These are phyloP conservation scores for Arthrobotrys megalospora DNA, from an alignment of 2,329 filamentous ascomycete genomes.

Conservation along the genomic window DNA sequence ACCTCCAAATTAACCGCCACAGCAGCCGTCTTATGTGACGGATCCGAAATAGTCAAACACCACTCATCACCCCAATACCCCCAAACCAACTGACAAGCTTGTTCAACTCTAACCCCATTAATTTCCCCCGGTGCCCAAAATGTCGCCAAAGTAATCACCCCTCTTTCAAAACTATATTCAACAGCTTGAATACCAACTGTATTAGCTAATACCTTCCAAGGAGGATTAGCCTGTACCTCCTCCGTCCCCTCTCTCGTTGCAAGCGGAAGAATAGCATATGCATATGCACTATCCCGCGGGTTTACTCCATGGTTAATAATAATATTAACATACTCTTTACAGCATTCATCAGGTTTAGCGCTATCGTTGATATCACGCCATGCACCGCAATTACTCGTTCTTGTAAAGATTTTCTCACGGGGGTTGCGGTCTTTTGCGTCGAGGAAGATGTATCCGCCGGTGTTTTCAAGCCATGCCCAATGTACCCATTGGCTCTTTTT, in stretches of 20 bases:
- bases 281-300: constrained; percentile 31
- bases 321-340: constrained; percentile 48
- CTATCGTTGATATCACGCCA: constrained; percentile 39
- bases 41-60: constrained; percentile 43
- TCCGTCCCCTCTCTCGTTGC: constrained; percentile 33
- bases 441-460: constrained; percentile 58
- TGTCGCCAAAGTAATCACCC: constrained; percentile 43
- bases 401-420: constrained; percentile 13
- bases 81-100: constrained; percentile 44
- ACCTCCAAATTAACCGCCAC: constrained; percentile 20
- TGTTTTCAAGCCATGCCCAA: constrained; percentile 53
- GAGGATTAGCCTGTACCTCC: constrained; percentile 5
- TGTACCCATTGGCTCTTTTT: constrained; percentile 19
- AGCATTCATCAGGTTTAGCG: constrained; percentile 19
- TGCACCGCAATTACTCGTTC: constrained; percentile 25
- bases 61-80: constrained; percentile 27
- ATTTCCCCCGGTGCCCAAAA: constrained; percentile 48
- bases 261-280: constrained; percentile 55
- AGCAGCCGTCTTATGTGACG: not conserved
- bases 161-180: constrained; percentile 19
- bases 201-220: constrained; percentile 33
- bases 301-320: constrained; percentile 44
- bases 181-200: constrained; percentile 39
- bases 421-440: constrained; percentile 20
- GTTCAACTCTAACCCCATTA: constrained; percentile 31